phyloP scores from a whole-genome alignment of 495 filamentous ascomycete genomes.

The Penicillium herquei region DNA sequence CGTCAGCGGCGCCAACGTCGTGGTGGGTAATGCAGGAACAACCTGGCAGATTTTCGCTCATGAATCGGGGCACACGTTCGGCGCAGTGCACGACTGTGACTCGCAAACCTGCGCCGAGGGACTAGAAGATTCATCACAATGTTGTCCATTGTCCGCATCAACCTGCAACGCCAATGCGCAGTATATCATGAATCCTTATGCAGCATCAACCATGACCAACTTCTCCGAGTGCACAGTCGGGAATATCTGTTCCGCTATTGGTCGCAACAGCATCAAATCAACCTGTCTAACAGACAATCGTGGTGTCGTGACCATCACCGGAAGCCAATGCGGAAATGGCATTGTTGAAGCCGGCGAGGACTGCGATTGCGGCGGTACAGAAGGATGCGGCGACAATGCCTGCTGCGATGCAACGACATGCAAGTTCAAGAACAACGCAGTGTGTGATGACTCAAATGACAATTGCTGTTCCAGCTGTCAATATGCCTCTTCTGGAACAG shows the following conservation, averaged over 20 bases:
- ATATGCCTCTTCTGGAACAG: conserved; percentile 59
- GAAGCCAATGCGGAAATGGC: conserved; percentile 89
- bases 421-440: conserved; percentile 71
- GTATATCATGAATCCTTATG: conserved; percentile 96
- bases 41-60: conserved; percentile 98
- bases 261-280: conserved; percentile 72
- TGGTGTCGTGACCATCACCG: conserved; percentile 80
- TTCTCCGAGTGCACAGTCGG: conserved; percentile 91
- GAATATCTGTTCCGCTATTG: conserved; percentile 92
- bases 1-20: conserved; percentile 84
- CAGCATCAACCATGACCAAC: conserved; percentile 61
- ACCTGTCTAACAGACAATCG: conserved; percentile 78
- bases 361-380: conserved; percentile 86
- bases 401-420: conserved; percentile 90
- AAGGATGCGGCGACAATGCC: conserved; percentile 65
- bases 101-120: conserved; percentile 59
- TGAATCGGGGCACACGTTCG: conserved; percentile 93
- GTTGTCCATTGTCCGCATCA: conserved; percentile 72
- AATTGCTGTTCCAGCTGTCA: conserved; percentile 84
- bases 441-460: conserved; percentile 89
- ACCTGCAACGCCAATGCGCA: conserved; percentile 72
- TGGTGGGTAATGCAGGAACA: conserved; percentile 69
- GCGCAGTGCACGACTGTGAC: conserved; percentile 92
- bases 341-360: conserved; percentile 94
- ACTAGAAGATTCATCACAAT: conserved; percentile 68